Conservation (phyloP, 495 filamentous ascomycete species). For the Bacidia gigantensis region DNA sequence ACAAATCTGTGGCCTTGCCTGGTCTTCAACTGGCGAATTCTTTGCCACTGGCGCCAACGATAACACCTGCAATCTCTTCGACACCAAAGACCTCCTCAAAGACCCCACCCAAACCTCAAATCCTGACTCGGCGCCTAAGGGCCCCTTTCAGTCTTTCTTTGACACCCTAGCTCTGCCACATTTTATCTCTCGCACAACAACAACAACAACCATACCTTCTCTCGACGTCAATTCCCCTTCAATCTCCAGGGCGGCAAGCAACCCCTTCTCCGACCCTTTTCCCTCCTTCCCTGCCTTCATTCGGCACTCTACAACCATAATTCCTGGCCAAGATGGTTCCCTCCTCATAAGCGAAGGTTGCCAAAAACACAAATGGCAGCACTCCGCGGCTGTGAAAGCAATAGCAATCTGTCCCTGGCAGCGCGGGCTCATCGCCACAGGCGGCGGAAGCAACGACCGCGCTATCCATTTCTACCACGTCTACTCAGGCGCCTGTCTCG, state of each 20-base stretch:
- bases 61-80: constrained; percentile 74
- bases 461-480: constrained; percentile 95
- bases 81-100: constrained; percentile 44
- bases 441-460: constrained; percentile 85
- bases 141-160: constrained; percentile 10
- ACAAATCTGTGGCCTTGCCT: constrained; percentile 84
- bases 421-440: constrained; percentile 72
- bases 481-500: constrained; percentile 67
- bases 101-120: constrained; percentile 4
- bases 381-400: constrained; percentile 87
- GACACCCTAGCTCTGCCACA: constrained; percentile 11
- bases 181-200: constrained; percentile 2
- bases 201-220: background rate
- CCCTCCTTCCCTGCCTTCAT: background rate
- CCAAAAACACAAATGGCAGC: constrained; percentile 59
- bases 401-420: constrained; percentile 98
- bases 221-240: background rate
- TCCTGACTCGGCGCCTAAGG: background rate
- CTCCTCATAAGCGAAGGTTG: constrained; percentile 29
- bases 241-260: background rate
- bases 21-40: constrained; percentile 61
- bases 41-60: constrained; percentile 91
- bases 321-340: constrained; percentile 12
- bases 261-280: constrained; percentile 3
- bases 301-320: constrained; percentile 4